Conservation (phyloP, 2,329 filamentous ascomycete genomes). For the Teratosphaeria nubilosa region DNA sequence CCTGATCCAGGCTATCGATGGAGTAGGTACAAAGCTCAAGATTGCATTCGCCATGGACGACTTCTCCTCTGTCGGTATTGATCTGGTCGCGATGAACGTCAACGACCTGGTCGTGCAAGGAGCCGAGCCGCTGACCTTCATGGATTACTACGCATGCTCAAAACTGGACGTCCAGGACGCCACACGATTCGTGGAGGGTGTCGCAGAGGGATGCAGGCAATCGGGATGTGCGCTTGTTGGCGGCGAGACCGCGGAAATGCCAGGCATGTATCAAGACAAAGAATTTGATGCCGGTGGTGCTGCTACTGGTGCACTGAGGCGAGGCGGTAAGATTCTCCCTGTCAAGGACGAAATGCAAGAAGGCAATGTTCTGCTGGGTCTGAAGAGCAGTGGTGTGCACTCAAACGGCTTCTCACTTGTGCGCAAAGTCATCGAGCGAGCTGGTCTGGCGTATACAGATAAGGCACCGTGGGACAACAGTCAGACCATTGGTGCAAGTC, state of each 20-base stretch:
- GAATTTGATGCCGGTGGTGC: conserved; percentile 91
- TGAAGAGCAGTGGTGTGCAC: conserved; percentile 79
- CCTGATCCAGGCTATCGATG: conserved; percentile 89
- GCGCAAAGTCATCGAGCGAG: conserved; percentile 72
- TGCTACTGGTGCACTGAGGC: conserved; percentile 72
- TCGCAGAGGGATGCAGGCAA: conserved; percentile 76
- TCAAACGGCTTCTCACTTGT: conserved; percentile 98
- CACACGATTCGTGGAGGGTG: conserved; percentile 79
- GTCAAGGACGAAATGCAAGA: conserved; percentile 62
- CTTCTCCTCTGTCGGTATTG: conserved; percentile 90
- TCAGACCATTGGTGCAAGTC: conserved; percentile 58
- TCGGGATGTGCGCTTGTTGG: conserved; percentile 87
- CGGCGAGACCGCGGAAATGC: conserved; percentile 97
- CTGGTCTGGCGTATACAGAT: conserved; percentile 61
- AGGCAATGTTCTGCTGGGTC: conserved; percentile 77
- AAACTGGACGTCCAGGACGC: conserved; percentile 69
- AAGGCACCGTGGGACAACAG: conserved; percentile 63
- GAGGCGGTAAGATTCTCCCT: conserved; percentile 59
- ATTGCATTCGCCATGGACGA: conserved; percentile 83
- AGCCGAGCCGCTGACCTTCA: conserved; percentile 88
- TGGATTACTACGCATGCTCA: conserved; percentile 95
- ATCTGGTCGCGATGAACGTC: conserved; percentile 97
- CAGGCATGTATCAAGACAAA: conserved; percentile 77
- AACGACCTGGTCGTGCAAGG: conserved; percentile 96
- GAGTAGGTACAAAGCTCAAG: conserved; percentile 93